phyloP scores from a whole-genome alignment of 1,284 basidiomycete species.

The Rhodotorula glutinis region DNA sequence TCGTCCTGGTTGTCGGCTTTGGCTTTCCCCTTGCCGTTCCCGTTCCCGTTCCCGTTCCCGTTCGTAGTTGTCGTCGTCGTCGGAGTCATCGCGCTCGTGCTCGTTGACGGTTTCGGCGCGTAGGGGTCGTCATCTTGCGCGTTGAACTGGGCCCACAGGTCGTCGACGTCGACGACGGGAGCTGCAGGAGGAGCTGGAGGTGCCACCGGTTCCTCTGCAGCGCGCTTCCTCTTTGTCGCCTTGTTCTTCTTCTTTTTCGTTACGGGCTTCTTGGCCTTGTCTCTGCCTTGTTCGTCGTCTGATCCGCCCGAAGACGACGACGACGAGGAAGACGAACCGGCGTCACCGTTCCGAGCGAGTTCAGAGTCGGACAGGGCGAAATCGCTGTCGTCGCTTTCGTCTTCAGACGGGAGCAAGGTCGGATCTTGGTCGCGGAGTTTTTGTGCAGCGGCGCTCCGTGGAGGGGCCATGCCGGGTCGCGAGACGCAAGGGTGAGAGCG shows the following conservation, averaged over 20 bases:
- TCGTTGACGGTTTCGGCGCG: neutral
- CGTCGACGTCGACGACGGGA: conserved; percentile 24
- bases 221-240: neutral
- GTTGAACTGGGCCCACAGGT: conserved; percentile 43
- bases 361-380: conserved; percentile 11
- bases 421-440: conserved; percentile 22
- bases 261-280: neutral
- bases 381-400: conserved; percentile 21
- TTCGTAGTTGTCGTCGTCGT: neutral
- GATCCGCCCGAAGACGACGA: conserved; percentile 2
- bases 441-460: conserved; percentile 9
- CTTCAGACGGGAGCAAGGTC: conserved; percentile 28
- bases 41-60: neutral
- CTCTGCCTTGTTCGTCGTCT: conserved; percentile 11
- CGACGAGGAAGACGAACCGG: conserved; percentile 2
- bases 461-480: conserved; percentile 18
- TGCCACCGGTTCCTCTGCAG: neutral
- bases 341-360: conserved; percentile 8
- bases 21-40: conserved; percentile 16
- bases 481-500: neutral
- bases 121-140: conserved; percentile 16
- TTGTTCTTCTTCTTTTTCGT: too few relatives aligned
- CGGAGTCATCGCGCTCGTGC: neutral
- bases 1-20: conserved; percentile 27
- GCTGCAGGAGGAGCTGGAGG: neutral